Evolutionary conservation across 2,329 filamentous ascomycete species (phyloP).

Genomic region (Xylogone sp.): DNA sequence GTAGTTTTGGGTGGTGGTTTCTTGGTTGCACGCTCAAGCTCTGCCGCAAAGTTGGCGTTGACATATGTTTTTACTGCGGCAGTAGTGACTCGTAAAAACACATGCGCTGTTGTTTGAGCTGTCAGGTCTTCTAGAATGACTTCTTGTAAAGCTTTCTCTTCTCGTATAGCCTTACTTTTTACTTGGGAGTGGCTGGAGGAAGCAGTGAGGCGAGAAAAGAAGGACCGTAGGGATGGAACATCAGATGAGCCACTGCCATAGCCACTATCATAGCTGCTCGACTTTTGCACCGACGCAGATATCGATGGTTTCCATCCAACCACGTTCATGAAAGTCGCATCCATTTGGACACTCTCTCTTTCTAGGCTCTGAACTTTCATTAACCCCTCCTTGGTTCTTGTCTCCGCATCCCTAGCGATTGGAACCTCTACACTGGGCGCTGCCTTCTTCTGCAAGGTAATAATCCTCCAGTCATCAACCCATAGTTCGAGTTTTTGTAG

Average conservation of each 20-base stretch:
- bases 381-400: constrained; percentile 77
- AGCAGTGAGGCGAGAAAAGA: constrained; percentile 75
- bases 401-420: constrained; percentile 76
- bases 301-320: constrained; percentile 76
- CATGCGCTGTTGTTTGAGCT: constrained; percentile 66
- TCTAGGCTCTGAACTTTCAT: constrained; percentile 84
- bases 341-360: constrained; percentile 85
- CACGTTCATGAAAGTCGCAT: constrained; percentile 83
- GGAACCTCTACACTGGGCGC: constrained; percentile 70
- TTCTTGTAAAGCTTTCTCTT: constrained; percentile 61
- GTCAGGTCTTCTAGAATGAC: constrained; percentile 68
- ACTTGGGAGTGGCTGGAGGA: constrained; percentile 45
- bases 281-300: constrained; percentile 24
- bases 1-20: constrained; percentile 91
- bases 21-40: constrained; percentile 93
- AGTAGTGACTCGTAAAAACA: constrained; percentile 86
- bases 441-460: constrained; percentile 78
- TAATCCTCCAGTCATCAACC: constrained; percentile 81
- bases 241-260: constrained; percentile 47
- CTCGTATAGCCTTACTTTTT: constrained; percentile 53
- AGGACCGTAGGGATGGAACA: constrained; percentile 65
- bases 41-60: constrained; percentile 66
- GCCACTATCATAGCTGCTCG: constrained; percentile 18
- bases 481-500: constrained; percentile 84
- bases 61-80: constrained; percentile 78